Evolutionary conservation across 495 filamentous ascomycete genomes (phyloP), one percentile per base, ranked within the genome.

Genomic region (Aspergillus avenaceus): DNA sequence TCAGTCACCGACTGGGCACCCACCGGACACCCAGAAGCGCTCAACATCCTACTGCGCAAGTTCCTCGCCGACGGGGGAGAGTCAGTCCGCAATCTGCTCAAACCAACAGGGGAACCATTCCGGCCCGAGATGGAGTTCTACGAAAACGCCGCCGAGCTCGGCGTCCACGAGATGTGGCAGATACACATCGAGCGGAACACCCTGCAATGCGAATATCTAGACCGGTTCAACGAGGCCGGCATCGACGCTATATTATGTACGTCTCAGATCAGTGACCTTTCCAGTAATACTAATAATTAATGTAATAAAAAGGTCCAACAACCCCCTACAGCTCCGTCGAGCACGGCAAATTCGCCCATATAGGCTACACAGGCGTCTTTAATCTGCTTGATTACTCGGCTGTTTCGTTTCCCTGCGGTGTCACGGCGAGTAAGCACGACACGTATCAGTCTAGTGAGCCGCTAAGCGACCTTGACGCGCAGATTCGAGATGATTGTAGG

Each of bases 11-110:
- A 56, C 36, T 56, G 54, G 49, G 34, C n/a, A 18, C 34, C 34
- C 8, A 29, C 45, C 7, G 24, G 67, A 4, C 70, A 74, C 49
- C 60, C 58, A 29, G 58, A 69, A 42, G 65, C 65, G 44, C 66
- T 73, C 29, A 58, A 60, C 8, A 63, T 81, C 18, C 65, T 71
- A 11, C 79, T 79, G 56, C 63, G 58, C 16, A 38, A 38, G 14
- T 66, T 80, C 50, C 69, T 79, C 41, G 63, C 72, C n/a, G 75
- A 79, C 29, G 76, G 76, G 9, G 59, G 56, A 0, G 71, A 73
- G 34, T 50, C 48, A 50, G 71, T 74, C 26, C 66, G 77, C 49
- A 61, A 66, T 42, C 62, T 76, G 14, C 58, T 80, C 1, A 69
- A 72, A 16, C 41, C 55, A 8, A 73, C 67, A 1, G 52, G 56